Base-by-base conservation (phyloP, 2,329 filamentous ascomycete species). In the Stagonosporopsis chrysanthemi region DNA sequence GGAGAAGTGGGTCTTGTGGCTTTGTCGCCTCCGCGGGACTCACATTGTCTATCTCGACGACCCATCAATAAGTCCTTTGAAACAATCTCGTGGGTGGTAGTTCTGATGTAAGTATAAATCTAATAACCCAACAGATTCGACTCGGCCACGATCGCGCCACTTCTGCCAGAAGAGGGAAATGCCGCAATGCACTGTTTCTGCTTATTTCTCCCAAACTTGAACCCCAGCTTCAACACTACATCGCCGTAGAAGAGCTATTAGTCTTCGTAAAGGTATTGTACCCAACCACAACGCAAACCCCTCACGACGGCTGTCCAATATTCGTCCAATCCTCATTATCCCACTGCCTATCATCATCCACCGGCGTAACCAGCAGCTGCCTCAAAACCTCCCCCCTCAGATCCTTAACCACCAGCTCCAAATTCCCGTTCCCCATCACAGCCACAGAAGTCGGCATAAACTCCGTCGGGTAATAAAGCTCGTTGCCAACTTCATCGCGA, bases 381-480 rank as follows among this genome's bases (percentile, higher is more conserved):
- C 36, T 22, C 9, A 47, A 15, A 6, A 48, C 23, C 11, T 48
- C 33, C 1, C 38, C 29, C 17, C 6, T 8, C 19, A 52, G 2
- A 29, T 48, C 31, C 24, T 14, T 33, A 1, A 22, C 38, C 14
- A 52, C 17, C 9, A 58, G 4, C 7, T 49, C 44, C 9, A 58
- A 14, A 15, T 26, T 45, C 14, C 31, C 55, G 2, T 22, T 29
- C 4, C 23, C 49, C 19, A 22, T n/a, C 12, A 14, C 28, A 1
- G 23, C 39, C 35, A 58, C 29, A n/a, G 38, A 53, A 4, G 55
- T 58, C 9, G 55, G 31, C 39, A 52, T 11, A 6, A 35, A 40
- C 8, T 45, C n/a, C 5, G 49, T 52, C 4, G 33, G 49, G 14
- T 49, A 58, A 15, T 47, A 19, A 3, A 4, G 6, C 22, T n/a